phyloP scores from a whole-genome alignment of 257 asterid species.

The Solanum clarkiae region DNA sequence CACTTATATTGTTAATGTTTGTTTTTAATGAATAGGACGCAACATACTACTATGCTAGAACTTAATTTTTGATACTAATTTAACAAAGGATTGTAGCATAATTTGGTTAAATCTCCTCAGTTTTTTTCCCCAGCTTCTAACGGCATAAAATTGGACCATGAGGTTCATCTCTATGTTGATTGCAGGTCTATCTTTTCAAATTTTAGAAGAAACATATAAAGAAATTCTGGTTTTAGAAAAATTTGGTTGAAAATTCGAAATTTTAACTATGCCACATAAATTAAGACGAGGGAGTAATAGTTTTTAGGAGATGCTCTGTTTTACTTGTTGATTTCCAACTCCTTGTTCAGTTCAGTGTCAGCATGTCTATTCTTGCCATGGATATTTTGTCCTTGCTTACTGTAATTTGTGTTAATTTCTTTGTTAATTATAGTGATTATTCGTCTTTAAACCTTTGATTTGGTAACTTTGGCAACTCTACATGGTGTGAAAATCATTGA shows the following conservation, averaged over 20 bases:
- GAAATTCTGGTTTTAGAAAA: neutral
- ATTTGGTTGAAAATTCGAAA: neutral
- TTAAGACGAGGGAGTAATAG: neutral
- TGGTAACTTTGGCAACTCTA: neutral
- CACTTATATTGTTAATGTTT: neutral
- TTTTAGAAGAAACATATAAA: neutral
- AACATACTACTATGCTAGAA: neutral
- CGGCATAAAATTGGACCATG: too few species aligned
- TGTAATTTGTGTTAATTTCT: neutral
- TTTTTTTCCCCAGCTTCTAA: too few species aligned
- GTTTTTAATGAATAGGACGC: neutral
- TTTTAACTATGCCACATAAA: neutral
- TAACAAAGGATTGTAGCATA: too few species aligned
- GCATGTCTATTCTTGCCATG: neutral
- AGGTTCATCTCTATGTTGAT: too few species aligned
- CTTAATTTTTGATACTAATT: too few species aligned
- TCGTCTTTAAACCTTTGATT: neutral
- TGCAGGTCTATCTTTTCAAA: too few species aligned
- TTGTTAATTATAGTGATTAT: neutral
- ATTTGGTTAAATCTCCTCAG: too few species aligned
- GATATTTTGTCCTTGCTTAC: neutral
- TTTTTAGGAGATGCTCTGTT: neutral
- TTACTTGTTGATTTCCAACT: neutral
- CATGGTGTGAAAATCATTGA: neutral
- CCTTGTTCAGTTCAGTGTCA: too few species aligned